Evolutionary conservation across 768 basidiomycete species (phyloP).

Genomic region (Boletus pseudo-olivaceus): DNA sequence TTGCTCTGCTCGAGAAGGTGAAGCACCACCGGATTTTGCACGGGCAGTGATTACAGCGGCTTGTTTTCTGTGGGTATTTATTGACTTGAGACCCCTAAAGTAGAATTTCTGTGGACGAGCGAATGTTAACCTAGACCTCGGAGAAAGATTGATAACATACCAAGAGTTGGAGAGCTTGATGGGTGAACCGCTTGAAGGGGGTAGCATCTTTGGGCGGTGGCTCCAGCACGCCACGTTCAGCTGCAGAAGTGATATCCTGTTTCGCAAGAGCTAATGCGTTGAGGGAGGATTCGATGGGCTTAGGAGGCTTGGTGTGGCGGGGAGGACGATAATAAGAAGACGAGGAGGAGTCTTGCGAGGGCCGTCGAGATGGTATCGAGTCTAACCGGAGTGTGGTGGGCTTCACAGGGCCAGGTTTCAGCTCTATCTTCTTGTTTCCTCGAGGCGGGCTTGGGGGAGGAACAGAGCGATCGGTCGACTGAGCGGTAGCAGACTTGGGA

Average conservation of each 20-base stretch:
- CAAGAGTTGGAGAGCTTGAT: constrained; percentile 46
- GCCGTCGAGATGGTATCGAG: constrained; percentile 13
- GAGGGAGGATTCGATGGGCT: constrained; percentile 16
- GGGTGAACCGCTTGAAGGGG: constrained; percentile 47
- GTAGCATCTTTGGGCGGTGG: constrained; percentile 64
- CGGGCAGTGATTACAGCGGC: constrained; percentile 53
- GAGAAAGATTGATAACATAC: constrained; percentile 27
- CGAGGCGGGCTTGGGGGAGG: constrained; percentile 26
- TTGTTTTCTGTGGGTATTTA: constrained; percentile 58
- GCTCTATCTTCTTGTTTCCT: constrained; percentile 50
- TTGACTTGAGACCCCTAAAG: constrained; percentile 67
- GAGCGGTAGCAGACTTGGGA: constrained; percentile 19
- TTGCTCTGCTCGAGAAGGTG: constrained; percentile 64
- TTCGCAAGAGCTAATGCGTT: constrained; percentile 49
- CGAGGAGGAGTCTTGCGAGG: constrained; percentile 24
- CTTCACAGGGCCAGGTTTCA: constrained; percentile 63
- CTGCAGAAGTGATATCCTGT: constrained; percentile 63
- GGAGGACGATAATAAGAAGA: constrained; percentile 27
- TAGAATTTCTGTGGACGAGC: constrained; percentile 69
- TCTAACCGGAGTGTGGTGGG: constrained; percentile 28
- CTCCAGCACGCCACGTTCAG: constrained; percentile 61
- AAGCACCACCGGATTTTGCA: constrained; percentile 54
- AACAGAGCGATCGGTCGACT: constrained; percentile 20
- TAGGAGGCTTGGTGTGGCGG: constrained; percentile 20
- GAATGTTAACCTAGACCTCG: background rate